Evolutionary conservation across 768 basidiomycete genomes (phyloP).

Genomic region (Lentinula guzmanii): DNA sequence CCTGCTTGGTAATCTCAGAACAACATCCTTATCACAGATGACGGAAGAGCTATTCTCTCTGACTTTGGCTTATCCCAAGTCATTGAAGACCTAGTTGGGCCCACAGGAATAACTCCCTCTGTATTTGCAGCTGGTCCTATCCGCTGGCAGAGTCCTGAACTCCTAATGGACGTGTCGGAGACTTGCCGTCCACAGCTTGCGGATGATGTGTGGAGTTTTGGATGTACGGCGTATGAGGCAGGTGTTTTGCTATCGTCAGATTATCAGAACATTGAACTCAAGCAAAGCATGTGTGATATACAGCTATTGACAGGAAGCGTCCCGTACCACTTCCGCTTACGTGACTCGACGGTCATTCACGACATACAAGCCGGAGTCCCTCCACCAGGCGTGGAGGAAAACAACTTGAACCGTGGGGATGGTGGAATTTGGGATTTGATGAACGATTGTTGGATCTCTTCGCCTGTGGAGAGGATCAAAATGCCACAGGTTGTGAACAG

Average conservation of each 20-base stretch:
- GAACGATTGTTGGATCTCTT: conserved; percentile 13
- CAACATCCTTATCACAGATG: conserved; percentile 38
- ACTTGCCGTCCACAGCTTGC: conserved; percentile 15
- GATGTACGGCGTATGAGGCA: conserved; percentile 29
- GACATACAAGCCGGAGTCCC: conserved; percentile 14
- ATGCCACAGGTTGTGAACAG: conserved; percentile 10
- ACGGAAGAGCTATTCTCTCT: conserved; percentile 32
- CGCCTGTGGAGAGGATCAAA: conserved; percentile 9
- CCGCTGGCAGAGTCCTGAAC: conserved; percentile 29
- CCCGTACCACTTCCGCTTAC: conserved; percentile 18
- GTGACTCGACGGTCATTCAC: conserved; percentile 20
- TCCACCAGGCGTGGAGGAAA: conserved; percentile 13
- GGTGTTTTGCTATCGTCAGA: not conserved
- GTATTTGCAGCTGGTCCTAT: conserved; percentile 22
- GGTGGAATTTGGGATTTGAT: conserved; percentile 8
- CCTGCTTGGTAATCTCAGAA: conserved; percentile 18
- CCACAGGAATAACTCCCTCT: conserved; percentile 22
- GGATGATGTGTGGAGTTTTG: conserved; percentile 30
- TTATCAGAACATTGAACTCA: too few species aligned
- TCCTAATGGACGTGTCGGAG: conserved; percentile 20
- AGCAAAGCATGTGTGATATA: not conserved
- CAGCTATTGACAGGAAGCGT: conserved; percentile 20
- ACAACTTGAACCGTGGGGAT: conserved; percentile 1
- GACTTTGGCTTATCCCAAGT: conserved; percentile 40
- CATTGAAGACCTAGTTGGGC: conserved; percentile 21